Conservation (phyloP, 345 rosid genomes). For the Populus alba region DNA sequence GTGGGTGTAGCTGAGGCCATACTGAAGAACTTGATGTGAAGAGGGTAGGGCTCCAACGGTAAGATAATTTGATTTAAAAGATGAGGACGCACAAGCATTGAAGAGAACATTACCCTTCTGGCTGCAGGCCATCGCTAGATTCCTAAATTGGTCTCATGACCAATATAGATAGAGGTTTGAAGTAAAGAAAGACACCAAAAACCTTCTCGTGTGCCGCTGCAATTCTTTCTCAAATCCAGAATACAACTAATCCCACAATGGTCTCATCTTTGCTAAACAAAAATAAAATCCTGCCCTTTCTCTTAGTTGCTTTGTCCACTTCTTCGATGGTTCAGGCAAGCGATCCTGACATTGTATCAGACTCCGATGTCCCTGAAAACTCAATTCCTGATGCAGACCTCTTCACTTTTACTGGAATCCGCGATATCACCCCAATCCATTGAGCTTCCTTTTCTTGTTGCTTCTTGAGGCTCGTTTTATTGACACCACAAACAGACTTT, state of each 20-base stretch:
- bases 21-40: too few species aligned
- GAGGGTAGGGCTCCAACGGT: too few species aligned
- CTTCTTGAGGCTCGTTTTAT: background rate
- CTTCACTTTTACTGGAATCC: constrained; percentile 3
- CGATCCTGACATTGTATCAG: constrained; percentile 7
- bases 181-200: too few species aligned
- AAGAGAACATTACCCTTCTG: background rate
- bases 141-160: background rate
- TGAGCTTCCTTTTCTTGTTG: constrained; percentile 2
- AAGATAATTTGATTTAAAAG: too few species aligned
- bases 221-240: too few species aligned
- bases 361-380: background rate
- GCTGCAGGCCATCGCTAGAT: background rate
- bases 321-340: background rate
- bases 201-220: too few species aligned
- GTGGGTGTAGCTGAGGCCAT: too few species aligned
- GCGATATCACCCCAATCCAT: background rate
- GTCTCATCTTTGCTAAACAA: too few species aligned
- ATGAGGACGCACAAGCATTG: background rate
- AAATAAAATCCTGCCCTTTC: too few species aligned
- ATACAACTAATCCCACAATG: too few species aligned
- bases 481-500: constrained; percentile 1
- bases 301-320: background rate
- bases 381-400: background rate
- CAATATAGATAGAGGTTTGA: background rate